Evolutionary conservation across 768 basidiomycete genomes (phyloP).

Genomic region (Clavulina sp.): DNA sequence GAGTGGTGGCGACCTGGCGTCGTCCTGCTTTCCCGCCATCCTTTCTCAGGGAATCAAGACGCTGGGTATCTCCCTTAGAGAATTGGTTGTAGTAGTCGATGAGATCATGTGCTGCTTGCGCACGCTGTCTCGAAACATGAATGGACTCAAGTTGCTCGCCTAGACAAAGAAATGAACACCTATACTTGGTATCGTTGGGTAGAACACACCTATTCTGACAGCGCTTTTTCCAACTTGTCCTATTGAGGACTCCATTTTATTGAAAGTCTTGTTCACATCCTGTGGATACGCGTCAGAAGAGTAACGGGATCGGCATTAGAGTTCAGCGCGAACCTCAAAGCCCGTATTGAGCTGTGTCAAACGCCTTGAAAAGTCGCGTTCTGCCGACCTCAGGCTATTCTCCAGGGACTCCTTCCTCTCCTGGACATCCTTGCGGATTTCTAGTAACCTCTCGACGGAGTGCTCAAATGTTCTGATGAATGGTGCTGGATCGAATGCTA

Average conservation of each 20-base stretch:
- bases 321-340: slow-evolving; percentile 52
- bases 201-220: slow-evolving; percentile 67
- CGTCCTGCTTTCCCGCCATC: slow-evolving; percentile 75
- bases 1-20: slow-evolving; percentile 69
- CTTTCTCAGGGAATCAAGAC: slow-evolving; percentile 60
- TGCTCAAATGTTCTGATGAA: slow-evolving; percentile 86
- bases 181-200: neutral
- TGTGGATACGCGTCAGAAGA: slow-evolving; percentile 19
- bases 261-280: slow-evolving; percentile 77
- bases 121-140: slow-evolving; percentile 78
- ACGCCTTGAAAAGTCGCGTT: slow-evolving; percentile 86
- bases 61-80: slow-evolving; percentile 57
- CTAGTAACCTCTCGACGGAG: slow-evolving; percentile 75
- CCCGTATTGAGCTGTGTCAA: slow-evolving; percentile 85
- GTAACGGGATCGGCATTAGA: neutral
- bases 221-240: slow-evolving; percentile 88
- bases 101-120: slow-evolving; percentile 85
- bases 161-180: slow-evolving; percentile 17
- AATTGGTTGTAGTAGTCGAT: slow-evolving; percentile 92
- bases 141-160: slow-evolving; percentile 93
- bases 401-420: slow-evolving; percentile 82
- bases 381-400: slow-evolving; percentile 71
- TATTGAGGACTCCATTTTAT: slow-evolving; percentile 79
- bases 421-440: slow-evolving; percentile 79
- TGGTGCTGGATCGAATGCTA: slow-evolving; percentile 88